phyloP scores from a whole-genome alignment of 371 early-diverging fungal species.

The Mucor racemosus region DNA sequence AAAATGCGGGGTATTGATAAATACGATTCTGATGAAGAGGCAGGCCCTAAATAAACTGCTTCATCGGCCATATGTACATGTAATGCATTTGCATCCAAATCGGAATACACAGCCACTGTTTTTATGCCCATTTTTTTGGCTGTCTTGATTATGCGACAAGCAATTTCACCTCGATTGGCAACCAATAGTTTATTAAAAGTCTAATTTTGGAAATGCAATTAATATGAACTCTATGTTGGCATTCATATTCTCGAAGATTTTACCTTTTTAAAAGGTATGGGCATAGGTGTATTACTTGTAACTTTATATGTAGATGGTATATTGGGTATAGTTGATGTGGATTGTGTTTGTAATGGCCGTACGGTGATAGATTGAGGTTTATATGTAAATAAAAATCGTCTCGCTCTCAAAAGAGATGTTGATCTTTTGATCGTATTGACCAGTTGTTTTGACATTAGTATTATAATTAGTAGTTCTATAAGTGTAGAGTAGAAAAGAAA shows the following conservation, averaged over 20 bases:
- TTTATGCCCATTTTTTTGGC: slow-evolving; percentile 86
- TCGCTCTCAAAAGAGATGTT: not conserved
- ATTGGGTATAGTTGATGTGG: not conserved
- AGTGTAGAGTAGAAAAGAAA: not conserved
- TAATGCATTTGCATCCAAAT: slow-evolving; percentile 83
- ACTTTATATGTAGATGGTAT: not conserved
- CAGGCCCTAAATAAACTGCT: slow-evolving; percentile 71
- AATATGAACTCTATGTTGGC: not conserved
- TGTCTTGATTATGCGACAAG: slow-evolving; percentile 59
- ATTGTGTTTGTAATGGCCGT: not conserved
- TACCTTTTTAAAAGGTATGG: slow-evolving; percentile 9
- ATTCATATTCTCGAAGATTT: not conserved
- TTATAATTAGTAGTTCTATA: not conserved
- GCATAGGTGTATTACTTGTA: not conserved
- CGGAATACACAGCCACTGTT: slow-evolving; percentile 95
- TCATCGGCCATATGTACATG: slow-evolving; percentile 87
- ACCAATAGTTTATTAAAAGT: slow-evolving; percentile 56
- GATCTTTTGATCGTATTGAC: not conserved
- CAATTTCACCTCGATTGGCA: slow-evolving; percentile 63
- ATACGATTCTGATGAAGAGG: slow-evolving; percentile 72
- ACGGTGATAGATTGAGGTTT: not conserved
- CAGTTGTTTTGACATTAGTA: not conserved
- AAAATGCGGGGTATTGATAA: slow-evolving; percentile 70
- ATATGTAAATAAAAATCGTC: not conserved
- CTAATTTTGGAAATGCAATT: slow-evolving; percentile 16